A percentile compares a stretch with the other conserved stretches of the same genome.
Evolutionary conservation across 257 asterid genomes (phyloP).

Genomic region (Perilla frutescens): DNA sequence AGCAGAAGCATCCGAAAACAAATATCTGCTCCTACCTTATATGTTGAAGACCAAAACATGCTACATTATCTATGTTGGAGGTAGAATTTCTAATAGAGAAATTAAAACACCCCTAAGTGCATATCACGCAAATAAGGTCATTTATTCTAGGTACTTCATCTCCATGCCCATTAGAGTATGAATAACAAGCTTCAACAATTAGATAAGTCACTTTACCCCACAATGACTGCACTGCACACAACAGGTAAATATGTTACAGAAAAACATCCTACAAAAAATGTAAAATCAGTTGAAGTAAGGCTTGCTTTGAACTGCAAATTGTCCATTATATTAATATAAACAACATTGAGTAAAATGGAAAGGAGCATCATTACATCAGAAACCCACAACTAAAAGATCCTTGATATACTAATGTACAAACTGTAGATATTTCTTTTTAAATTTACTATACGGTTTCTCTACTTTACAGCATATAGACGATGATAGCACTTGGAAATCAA

Average conservation of each 20-base stretch:
- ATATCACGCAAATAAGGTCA: background rate
- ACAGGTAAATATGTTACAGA: conserved; percentile 2
- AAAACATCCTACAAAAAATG: background rate
- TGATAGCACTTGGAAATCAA: conserved; percentile 22
- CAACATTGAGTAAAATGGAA: too few species aligned
- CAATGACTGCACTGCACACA: background rate
- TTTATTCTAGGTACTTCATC: conserved; percentile 12
- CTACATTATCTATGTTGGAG: background rate
- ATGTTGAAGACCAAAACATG: background rate
- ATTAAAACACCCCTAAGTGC: background rate
- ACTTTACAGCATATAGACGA: conserved; percentile 4
- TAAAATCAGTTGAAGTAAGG: background rate
- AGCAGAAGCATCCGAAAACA: background rate
- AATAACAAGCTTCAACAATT: conserved; percentile 18
- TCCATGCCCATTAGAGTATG: conserved; percentile 12
- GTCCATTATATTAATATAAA: background rate
- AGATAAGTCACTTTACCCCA: conserved; percentile 16
- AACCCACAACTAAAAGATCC: background rate
- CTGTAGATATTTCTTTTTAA: background rate
- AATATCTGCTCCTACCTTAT: background rate
- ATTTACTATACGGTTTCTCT: conserved; percentile 3
- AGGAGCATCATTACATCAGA: conserved; percentile 18
- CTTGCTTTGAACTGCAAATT: background rate
- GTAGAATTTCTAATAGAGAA: conserved; percentile 6
- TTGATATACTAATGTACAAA: conserved; percentile 15